These are phyloP conservation scores for Pichia kudriavzevii DNA, from an alignment of 1,139 yeast genomes.

Conservation along the genomic window DNA sequence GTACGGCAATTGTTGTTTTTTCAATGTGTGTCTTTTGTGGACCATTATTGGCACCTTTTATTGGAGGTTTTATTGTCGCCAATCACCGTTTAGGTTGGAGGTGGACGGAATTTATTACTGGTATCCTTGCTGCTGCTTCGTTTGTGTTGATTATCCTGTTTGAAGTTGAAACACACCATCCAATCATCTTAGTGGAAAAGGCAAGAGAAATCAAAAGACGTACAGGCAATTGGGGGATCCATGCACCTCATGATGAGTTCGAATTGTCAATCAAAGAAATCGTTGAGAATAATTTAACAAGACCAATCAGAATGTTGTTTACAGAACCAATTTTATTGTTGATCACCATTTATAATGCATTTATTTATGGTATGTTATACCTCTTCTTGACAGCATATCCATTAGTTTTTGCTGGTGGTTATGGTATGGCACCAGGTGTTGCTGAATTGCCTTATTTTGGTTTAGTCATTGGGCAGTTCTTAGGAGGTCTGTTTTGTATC, in stretches of 20 bases:
- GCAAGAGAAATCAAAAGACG: conserved; percentile 54
- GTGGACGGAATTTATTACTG: conserved; percentile 64
- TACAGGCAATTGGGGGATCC: conserved; percentile 71
- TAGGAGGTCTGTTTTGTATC: conserved; percentile 46
- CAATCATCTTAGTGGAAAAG: conserved; percentile 49
- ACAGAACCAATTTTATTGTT: conserved; percentile 68
- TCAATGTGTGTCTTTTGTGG: conserved; percentile 64
- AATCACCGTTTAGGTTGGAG: conserved; percentile 61
- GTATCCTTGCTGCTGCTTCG: conserved; percentile 46
- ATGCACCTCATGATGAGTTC: conserved; percentile 76
- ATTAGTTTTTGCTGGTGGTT: conserved; percentile 56
- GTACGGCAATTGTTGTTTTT: conserved; percentile 61
- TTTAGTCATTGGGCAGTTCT: conserved; percentile 50
- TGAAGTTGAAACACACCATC: conserved; percentile 59
- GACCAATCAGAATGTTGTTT: conserved; percentile 64
- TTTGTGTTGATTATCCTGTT: conserved; percentile 35
- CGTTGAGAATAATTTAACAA: conserved; percentile 55
- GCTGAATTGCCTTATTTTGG: conserved; percentile 58
- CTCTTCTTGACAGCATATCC: conserved; percentile 76
- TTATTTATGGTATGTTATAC: conserved; percentile 77
- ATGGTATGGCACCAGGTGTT: conserved; percentile 49
- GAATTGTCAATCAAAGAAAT: conserved; percentile 39
- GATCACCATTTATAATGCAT: conserved; percentile 68
- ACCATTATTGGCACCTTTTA: conserved; percentile 68
- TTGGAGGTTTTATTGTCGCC: conserved; percentile 54